These are phyloP conservation scores for Kingdonia uniflora DNA, from an alignment of 164 flowering plant species.

Conservation along the genomic window DNA sequence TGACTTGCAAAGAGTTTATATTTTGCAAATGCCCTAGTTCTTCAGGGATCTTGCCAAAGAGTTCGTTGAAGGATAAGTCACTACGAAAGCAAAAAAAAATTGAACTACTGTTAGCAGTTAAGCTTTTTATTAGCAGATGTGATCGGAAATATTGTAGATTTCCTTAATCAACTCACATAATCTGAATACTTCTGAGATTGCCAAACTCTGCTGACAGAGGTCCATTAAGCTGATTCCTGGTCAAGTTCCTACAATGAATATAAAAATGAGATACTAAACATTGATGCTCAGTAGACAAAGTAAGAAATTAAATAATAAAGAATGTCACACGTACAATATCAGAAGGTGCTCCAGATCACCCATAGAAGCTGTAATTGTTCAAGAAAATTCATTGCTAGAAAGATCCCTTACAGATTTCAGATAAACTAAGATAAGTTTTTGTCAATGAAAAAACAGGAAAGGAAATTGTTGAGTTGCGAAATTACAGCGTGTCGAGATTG, in stretches of 20 bases:
- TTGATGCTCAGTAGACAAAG: no score
- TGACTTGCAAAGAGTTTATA: constrained; percentile 50
- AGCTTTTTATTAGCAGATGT: not conserved
- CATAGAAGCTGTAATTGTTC: constrained; percentile 60
- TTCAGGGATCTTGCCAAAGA: constrained; percentile 58
- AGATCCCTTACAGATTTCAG: constrained; percentile 50
- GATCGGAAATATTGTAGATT: no score
- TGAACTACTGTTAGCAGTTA: not conserved
- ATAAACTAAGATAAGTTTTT: not conserved
- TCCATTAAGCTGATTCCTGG: constrained; percentile 54
- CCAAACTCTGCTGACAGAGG: constrained; percentile 66
- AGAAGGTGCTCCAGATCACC: constrained; percentile 91
- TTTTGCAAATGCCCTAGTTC: constrained; percentile 81
- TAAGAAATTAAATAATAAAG: not conserved
- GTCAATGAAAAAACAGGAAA: not conserved
- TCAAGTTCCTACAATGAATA: constrained; percentile 37
- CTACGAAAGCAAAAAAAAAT: constrained; percentile 25
- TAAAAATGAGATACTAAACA: no score
- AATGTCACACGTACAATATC: constrained; percentile 35
- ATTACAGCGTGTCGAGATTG: constrained; percentile 83
- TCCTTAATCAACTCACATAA: constrained; percentile 34
- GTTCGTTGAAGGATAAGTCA: constrained; percentile 67
- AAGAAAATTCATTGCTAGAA: constrained; percentile 62
- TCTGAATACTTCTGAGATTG: constrained; percentile 64
- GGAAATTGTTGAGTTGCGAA: not conserved